Percentiles rank a stretch among this genome's conserved stretches.
These are phyloP conservation scores for Penicillium sp. DNA, from an alignment of 2,329 filamentous ascomycete species.

Conservation along the genomic window DNA sequence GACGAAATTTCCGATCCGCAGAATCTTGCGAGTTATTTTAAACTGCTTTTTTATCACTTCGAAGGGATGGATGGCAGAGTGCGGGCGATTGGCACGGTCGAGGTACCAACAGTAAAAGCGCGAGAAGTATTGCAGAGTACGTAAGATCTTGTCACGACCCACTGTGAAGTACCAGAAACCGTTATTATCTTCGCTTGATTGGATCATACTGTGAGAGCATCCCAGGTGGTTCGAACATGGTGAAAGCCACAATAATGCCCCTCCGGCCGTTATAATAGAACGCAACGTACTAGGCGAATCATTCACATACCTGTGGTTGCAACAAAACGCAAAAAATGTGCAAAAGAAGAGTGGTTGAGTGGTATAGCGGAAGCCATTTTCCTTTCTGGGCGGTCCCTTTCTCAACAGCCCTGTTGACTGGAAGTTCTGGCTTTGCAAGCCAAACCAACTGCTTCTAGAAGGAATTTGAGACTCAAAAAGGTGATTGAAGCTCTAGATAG, in stretches of 20 bases:
- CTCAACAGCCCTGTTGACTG: no score
- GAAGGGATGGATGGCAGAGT: slow-evolving; percentile 74
- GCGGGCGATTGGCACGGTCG: slow-evolving; percentile 83
- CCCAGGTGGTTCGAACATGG: no score
- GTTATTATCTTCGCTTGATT: slow-evolving; percentile 1
- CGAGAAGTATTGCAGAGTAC: slow-evolving; percentile 94
- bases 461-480: no score
- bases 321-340: slow-evolving; percentile 93
- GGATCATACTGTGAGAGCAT: no score
- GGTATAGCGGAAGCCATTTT: slow-evolving; percentile 73
- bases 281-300: no score
- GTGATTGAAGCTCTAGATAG: no score
- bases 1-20: slow-evolving; percentile 92
- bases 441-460: no score
- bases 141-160: slow-evolving; percentile 95
- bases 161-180: slow-evolving; percentile 46
- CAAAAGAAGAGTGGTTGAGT: slow-evolving; percentile 89
- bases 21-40: slow-evolving; percentile 81
- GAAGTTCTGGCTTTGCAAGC: no score
- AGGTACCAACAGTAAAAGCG: slow-evolving; percentile 99
- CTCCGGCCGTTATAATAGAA: no score
- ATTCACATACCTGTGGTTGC: slow-evolving; percentile 69
- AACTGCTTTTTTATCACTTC: slow-evolving; percentile 90
- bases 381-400: no score
- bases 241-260: no score